A percentile compares a stretch with the other conserved stretches of the same genome.
phyloP scores from a whole-genome alignment of 768 basidiomycete genomes.

The Mycena venus region DNA sequence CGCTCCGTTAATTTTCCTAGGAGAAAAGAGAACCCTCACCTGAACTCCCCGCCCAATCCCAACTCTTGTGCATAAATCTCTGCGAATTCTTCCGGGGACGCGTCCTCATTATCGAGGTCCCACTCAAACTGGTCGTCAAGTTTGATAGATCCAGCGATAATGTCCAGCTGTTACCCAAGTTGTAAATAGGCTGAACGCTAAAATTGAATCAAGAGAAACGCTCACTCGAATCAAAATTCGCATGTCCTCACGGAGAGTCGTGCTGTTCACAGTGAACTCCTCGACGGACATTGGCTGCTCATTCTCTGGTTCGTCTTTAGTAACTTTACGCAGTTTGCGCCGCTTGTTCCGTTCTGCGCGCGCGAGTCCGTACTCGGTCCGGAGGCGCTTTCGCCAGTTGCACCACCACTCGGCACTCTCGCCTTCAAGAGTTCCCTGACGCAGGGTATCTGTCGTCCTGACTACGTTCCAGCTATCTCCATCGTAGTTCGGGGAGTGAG shows the following conservation, averaged over 20 bases:
- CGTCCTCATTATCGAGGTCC: slow-evolving; percentile 87
- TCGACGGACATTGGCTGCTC: slow-evolving; percentile 68
- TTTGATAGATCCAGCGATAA: slow-evolving; percentile 93
- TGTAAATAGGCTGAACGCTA: slow-evolving; percentile 5
- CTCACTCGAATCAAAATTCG: slow-evolving; percentile 92
- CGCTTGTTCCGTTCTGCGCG: slow-evolving; percentile 45
- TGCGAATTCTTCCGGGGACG: slow-evolving; percentile 94
- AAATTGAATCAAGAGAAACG: slow-evolving; percentile 21
- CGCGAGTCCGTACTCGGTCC: slow-evolving; percentile 50
- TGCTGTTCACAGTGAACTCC: slow-evolving; percentile 76
- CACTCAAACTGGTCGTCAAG: slow-evolving; percentile 98
- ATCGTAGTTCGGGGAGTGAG: slow-evolving; percentile 72
- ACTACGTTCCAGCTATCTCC: slow-evolving; percentile 53
- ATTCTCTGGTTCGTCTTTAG: slow-evolving; percentile 44
- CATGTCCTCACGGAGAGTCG: slow-evolving; percentile 84
- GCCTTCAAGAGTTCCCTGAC: slow-evolving; percentile 62
- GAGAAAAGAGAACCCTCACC: slow-evolving; percentile 60
- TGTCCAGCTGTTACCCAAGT: slow-evolving; percentile 78
- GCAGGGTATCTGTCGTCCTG: slow-evolving; percentile 37
- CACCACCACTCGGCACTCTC: slow-evolving; percentile 76
- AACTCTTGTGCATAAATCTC: slow-evolving; percentile 88
- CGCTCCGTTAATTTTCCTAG: neutral
- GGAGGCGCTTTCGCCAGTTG: slow-evolving; percentile 73
- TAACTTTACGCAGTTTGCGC: slow-evolving; percentile 59
- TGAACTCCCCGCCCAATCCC: slow-evolving; percentile 93